Percentiles rank a stretch among this genome's conserved stretches.
Conservation (phyloP, 768 basidiomycete species). For the Lentinula edodes region DNA sequence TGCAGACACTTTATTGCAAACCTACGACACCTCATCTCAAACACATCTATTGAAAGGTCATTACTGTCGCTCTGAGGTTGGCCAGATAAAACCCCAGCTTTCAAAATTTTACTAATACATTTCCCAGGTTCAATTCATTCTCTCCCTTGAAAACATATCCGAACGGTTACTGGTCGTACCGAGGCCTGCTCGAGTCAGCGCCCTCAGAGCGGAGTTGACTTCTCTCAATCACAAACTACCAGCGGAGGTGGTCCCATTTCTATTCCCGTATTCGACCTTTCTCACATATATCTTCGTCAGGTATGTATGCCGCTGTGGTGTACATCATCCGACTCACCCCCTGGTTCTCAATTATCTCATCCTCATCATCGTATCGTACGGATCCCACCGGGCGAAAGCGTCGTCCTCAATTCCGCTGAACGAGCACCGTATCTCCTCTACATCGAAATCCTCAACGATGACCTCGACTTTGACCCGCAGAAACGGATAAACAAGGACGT, state of each 20-base stretch:
- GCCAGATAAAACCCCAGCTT: conserved; percentile 16
- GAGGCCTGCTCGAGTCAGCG: conserved; percentile 90
- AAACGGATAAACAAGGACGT: conserved; percentile 84
- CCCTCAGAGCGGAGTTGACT: conserved; percentile 93
- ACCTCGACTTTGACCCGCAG: conserved; percentile 87
- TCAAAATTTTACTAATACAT: conserved; percentile 9
- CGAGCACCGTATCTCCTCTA: conserved; percentile 90
- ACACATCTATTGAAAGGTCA: conserved; percentile 74
- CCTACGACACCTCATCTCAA: conserved; percentile 65
- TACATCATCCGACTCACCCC: conserved; percentile 56
- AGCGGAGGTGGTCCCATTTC: conserved; percentile 63
- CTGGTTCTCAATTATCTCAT: conserved; percentile 33
- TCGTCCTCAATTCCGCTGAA: conserved; percentile 97
- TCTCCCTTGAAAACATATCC: conserved; percentile 87
- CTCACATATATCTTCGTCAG: conserved; percentile 26
- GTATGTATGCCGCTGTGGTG: conserved; percentile 91
- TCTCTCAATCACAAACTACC: conserved; percentile 94
- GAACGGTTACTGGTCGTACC: conserved; percentile 90
- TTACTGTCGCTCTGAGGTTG: conserved; percentile 82
- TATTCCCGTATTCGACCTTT: not conserved
- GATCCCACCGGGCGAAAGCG: conserved; percentile 95
- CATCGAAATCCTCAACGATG: conserved; percentile 84
- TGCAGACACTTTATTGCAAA: conserved; percentile 56
- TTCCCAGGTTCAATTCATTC: conserved; percentile 74
- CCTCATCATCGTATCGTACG: conserved; percentile 94